Base-by-base conservation (phyloP, 306 rosid genomes). In the Phaseolus lunatus region DNA sequence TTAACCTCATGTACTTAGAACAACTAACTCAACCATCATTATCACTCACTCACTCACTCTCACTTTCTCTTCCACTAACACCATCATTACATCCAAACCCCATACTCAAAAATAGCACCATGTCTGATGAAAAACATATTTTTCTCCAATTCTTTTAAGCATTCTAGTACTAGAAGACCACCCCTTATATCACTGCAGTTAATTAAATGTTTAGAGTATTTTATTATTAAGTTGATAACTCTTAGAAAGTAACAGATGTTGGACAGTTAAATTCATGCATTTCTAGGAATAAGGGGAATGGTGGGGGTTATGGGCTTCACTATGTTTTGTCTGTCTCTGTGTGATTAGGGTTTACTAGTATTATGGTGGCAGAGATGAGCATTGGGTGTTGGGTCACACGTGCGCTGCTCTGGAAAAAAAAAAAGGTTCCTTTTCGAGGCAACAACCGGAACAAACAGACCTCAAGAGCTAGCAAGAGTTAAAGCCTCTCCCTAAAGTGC, bases 381-480 rank as follows among this genome's bases (percentile, higher is more conserved):
- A 85, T 94, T 82, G 96, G 96, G 86, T 78, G 85, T 75, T 84
- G 97, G 89, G 93, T 85, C 96, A 87, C 98, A 94, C 98, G 94
- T 94, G 97, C 97, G 74, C 54, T 80, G 77, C 85, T 87, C 94
- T 86, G 19, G 23, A 74, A 79, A 89, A 72, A 73, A 53, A 56
- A 49, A 75, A 75, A 58, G 88, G 88, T 83, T 91, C 91, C 80
- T 94, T 94, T 87, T 83, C 97, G 93, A 94, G 98, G 98, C 89
- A 91, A 86, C 87, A 87, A 85, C 84, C 88, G 76, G 86, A 88
- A 81, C 89, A 81, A 81, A 84, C 86, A 79, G 78, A 81, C 90
- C 89, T 82, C 85, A 68, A 76, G 57, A 83, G 66, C 87, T 86
- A 87, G 69, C 87, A 88, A 87, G 72, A 57, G 72, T 87, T 84